Evolutionary conservation across 139 green algal species (phyloP).

Genomic region (Picochlorum sp.): DNA sequence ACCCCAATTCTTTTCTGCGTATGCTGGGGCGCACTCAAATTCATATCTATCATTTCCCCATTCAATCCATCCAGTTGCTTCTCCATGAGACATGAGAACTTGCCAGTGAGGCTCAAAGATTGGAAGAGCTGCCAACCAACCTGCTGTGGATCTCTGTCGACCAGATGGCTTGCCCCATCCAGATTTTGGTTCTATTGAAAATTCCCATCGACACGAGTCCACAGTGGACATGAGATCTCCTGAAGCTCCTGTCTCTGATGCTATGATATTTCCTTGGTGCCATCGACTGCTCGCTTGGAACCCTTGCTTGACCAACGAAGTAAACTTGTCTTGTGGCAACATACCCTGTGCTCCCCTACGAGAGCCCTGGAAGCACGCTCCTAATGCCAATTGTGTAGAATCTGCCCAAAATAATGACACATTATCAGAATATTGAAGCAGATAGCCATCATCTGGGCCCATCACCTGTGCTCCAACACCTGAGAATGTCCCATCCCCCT

Average conservation of each 20-base stretch:
- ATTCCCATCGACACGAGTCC: conserved; percentile 50
- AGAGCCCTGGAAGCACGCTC: conserved; percentile 40
- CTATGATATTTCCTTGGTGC: conserved; percentile 56
- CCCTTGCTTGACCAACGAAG: conserved; percentile 45
- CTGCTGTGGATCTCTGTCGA: conserved; percentile 71
- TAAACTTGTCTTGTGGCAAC: conserved; percentile 27
- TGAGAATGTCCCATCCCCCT: conserved; percentile 22
- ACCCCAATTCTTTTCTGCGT: conserved; percentile 97
- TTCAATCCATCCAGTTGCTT: conserved; percentile 78
- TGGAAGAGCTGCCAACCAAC: conserved; percentile 83
- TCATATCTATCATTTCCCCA: conserved; percentile 72
- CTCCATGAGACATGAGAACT: conserved; percentile 82
- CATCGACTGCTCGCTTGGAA: conserved; percentile 61
- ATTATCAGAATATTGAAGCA: conserved; percentile 71
- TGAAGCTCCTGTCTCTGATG: conserved; percentile 36
- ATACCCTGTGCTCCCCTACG: neutral
- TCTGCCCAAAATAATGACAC: conserved; percentile 71
- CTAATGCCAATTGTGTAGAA: conserved; percentile 48
- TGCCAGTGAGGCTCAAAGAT: conserved; percentile 98
- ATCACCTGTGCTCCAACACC: conserved; percentile 79
- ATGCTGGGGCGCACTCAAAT: conserved; percentile 61
- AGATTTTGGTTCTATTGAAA: conserved; percentile 44
- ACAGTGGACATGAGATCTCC: conserved; percentile 45
- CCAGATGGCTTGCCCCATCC: conserved; percentile 67
- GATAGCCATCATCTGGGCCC: conserved; percentile 84